phyloP scores from a whole-genome alignment of 768 basidiomycete genomes.

The Mycena venus region DNA sequence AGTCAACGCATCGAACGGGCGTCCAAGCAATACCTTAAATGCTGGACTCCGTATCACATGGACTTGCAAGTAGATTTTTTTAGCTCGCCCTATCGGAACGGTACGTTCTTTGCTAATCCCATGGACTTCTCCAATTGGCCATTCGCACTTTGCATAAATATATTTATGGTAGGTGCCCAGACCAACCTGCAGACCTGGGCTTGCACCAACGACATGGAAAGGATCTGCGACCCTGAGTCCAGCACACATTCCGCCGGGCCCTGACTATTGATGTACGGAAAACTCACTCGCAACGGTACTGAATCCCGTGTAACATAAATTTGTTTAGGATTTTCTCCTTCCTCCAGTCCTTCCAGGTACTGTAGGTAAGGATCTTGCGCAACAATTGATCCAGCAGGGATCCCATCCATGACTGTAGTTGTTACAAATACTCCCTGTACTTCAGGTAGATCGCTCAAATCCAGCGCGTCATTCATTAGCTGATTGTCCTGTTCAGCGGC shows the following conservation, averaged over 20 bases:
- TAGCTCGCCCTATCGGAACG: conserved; percentile 37
- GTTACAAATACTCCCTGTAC: conserved; percentile 10
- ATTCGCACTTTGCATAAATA: conserved; percentile 45
- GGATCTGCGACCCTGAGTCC: conserved; percentile 45
- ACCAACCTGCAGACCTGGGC: conserved; percentile 26
- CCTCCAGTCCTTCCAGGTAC: background rate
- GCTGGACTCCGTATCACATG: conserved; percentile 40
- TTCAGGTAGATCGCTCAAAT: background rate
- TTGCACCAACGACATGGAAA: conserved; percentile 34
- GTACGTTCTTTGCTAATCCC: conserved; percentile 44
- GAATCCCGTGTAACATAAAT: conserved; percentile 9
- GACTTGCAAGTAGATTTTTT: conserved; percentile 41
- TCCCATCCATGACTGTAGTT: background rate
- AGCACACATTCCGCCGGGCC: conserved; percentile 35
- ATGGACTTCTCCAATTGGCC: conserved; percentile 31
- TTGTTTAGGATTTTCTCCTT: background rate
- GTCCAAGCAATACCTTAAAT: conserved; percentile 42
- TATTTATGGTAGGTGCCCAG: conserved; percentile 34
- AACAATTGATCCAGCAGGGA: conserved; percentile 8
- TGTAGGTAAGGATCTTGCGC: conserved; percentile 6
- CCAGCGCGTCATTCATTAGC: background rate
- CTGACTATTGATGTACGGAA: conserved; percentile 28
- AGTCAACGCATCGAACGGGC: conserved; percentile 45
- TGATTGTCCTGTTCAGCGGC: background rate
- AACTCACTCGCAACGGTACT: background rate